Base-by-base conservation (phyloP, 805 yeast species). In the Hanseniaspora clermontiae region DNA sequence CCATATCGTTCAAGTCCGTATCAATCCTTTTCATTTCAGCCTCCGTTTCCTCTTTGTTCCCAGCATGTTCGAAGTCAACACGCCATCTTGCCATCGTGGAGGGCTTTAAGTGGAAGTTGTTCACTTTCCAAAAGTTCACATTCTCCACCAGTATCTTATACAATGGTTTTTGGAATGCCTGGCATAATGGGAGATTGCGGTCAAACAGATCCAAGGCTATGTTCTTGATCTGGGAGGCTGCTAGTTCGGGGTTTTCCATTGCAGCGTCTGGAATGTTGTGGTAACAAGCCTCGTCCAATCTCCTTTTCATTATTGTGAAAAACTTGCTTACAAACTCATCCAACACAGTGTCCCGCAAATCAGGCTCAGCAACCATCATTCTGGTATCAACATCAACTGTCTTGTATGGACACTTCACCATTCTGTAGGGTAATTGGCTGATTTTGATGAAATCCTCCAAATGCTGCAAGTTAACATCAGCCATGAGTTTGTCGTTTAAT, bases 91-190 rank as follows among this genome's bases (percentile, higher is more conserved):
- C 32, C 8, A 42, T 36, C 20, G 34, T 42, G 6, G 20, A 31
- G 7, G 38, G 43, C 20, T 50, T 50, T n/a, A 50, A 14, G 31
- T 50, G 52, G 37, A 54, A 29, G 8, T 49, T 49, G 37, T 42
- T 54, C 3, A 54, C 47, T n/a, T 54, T 54, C 57, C 57, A 54
- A 32, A 49, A 54, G 40, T 54, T 54, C 37, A 54, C n/a, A 27
- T 42, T 43, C n/a, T 40, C 45, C 10, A 40, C 31, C 14, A 54
- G 39, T 6, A 47, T 34, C 36, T 39, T 29, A 17, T 38, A 40
- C 36, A 54, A 27, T 5, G 51, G 51, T 19, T 42, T 50, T 42
- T 50, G 54, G 43, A 50, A 50, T 11, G 43, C 47, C 1, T n/a
- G 11, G 15, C 29, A 39, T 12, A 49, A 5, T 11, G 29, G n/a